These are phyloP conservation scores for Pichia scutulata DNA, from an alignment of 805 yeast species.

Conservation along the genomic window DNA sequence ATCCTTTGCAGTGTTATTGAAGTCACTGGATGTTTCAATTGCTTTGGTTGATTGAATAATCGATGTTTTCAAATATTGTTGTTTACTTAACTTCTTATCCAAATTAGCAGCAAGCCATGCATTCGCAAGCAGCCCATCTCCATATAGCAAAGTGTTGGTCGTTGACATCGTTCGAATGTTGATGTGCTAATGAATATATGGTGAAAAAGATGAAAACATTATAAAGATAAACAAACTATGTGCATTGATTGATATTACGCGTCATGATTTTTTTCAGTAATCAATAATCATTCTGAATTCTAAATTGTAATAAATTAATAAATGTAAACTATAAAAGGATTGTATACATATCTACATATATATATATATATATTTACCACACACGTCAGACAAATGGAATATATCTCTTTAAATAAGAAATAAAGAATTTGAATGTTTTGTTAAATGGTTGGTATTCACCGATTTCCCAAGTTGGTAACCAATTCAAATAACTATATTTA, in stretches of 20 bases:
- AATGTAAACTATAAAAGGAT: no score
- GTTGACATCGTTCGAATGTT: neutral
- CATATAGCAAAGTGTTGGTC: constrained; percentile 4
- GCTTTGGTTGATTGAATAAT: constrained; percentile 61
- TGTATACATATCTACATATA: no score
- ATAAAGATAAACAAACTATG: no score
- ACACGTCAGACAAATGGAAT: neutral
- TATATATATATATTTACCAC: no score
- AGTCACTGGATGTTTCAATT: constrained; percentile 37
- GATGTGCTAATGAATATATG: no score
- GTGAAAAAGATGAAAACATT: no score
- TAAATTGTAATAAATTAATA: no score
- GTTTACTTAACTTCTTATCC: constrained; percentile 67
- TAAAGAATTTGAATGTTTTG: neutral
- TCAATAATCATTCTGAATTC: no score
- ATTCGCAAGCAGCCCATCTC: constrained; percentile 57
- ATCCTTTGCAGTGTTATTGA: neutral
- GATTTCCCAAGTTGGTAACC: constrained; percentile 40
- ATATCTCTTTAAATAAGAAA: neutral
- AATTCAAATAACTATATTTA: constrained; percentile 37
- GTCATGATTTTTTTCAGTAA: no score
- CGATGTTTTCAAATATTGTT: constrained; percentile 64
- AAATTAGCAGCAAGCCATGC: constrained; percentile 92
- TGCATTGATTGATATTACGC: no score
- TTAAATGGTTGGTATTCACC: constrained; percentile 8